Conservation (phyloP, 1,284 basidiomycete genomes). For the Rhodotorula sp. region DNA sequence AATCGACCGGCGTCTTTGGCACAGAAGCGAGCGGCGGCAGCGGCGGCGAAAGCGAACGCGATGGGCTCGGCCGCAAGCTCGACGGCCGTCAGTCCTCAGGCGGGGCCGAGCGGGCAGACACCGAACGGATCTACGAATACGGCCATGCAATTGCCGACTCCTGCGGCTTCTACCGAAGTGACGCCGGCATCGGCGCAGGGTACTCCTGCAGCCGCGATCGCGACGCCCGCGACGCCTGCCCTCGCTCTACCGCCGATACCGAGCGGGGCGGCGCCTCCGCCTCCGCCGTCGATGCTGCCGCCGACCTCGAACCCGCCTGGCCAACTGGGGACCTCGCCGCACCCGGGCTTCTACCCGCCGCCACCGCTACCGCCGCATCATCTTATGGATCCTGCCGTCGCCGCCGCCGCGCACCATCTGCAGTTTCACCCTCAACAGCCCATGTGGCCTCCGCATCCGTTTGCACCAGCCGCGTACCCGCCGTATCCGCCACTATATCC, state of each 20-base stretch:
- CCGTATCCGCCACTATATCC: not conserved
- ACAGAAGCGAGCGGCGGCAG: slow-evolving; percentile 30
- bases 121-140: not conserved
- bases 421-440: not conserved
- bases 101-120: not conserved
- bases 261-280: not conserved
- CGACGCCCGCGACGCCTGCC: not conserved
- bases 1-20: slow-evolving; percentile 31
- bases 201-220: not conserved
- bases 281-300: not conserved
- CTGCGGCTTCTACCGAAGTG: not conserved
- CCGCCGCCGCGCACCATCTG: not conserved
- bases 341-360: not conserved
- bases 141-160: not conserved
- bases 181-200: not conserved
- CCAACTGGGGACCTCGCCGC: not conserved
- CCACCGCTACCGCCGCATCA: not conserved
- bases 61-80: slow-evolving; percentile 6
- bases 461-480: not conserved
- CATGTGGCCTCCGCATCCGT: slow-evolving; percentile 9
- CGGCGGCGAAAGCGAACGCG: slow-evolving; percentile 23
- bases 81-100: not conserved
- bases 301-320: not conserved
- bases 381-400: not conserved
- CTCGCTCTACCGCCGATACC: not conserved